Evolutionary conservation across 129 eudicot genomes (phyloP).

Genomic region (Artemisia annua): DNA sequence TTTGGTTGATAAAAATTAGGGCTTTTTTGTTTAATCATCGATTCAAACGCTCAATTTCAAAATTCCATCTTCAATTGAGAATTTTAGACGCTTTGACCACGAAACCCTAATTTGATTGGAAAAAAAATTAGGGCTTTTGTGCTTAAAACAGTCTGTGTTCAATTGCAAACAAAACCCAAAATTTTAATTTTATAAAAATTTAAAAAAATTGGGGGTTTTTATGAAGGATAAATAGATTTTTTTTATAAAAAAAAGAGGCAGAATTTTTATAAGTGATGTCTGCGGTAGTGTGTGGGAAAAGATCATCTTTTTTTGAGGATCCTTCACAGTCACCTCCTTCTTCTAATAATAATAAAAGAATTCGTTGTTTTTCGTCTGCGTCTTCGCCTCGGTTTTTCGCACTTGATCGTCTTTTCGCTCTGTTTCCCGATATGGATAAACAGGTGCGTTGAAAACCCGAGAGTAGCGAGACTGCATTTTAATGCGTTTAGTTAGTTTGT

Average conservation of each 20-base stretch:
- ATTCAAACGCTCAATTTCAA: no score
- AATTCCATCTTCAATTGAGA: no score
- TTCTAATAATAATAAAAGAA: slow-evolving; percentile 64
- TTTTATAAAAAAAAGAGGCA: not conserved
- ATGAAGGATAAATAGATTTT: no score
- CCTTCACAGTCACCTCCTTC: slow-evolving; percentile 51
- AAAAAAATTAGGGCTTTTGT: not conserved
- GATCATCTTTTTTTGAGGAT: slow-evolving; percentile 69
- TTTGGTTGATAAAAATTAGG: not conserved
- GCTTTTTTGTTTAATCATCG: not conserved
- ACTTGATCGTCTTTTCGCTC: slow-evolving; percentile 58
- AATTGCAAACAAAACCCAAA: slow-evolving; percentile 27
- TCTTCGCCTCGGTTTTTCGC: slow-evolving; percentile 38
- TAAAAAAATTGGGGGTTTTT: slow-evolving; percentile 24
- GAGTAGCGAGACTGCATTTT: no score
- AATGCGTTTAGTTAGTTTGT: no score
- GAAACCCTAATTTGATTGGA: no score
- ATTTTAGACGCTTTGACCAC: no score
- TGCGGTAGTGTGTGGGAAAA: slow-evolving; percentile 86
- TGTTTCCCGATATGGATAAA: slow-evolving; percentile 88
- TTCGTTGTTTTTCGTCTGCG: slow-evolving; percentile 56
- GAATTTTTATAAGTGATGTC: slow-evolving; percentile 48
- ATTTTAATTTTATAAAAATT: not conserved
- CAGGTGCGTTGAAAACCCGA: slow-evolving; percentile 42
- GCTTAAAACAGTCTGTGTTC: not conserved